Evolutionary conservation across 2,329 filamentous ascomycete genomes (phyloP).

Genomic region (Cyanodermella asteris): DNA sequence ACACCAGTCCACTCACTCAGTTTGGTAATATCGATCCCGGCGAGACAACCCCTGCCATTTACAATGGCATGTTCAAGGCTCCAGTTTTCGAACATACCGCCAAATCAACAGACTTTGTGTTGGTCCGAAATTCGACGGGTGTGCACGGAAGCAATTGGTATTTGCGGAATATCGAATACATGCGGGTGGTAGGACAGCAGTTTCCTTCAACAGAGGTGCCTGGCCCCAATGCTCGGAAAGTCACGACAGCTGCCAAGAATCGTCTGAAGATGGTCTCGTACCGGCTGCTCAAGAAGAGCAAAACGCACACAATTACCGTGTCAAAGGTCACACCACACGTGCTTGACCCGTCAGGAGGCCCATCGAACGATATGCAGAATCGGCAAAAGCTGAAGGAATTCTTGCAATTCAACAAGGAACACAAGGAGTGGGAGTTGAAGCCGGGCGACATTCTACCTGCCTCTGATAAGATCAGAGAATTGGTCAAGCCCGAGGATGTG

Average conservation of each 20-base stretch:
- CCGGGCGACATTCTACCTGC: conserved; percentile 56
- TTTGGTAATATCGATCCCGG: conserved; percentile 87
- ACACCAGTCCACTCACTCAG: conserved; percentile 85
- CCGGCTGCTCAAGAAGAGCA: conserved; percentile 61
- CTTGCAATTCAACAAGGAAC: conserved; percentile 69
- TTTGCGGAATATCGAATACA: conserved; percentile 70
- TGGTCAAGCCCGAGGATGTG: conserved; percentile 91
- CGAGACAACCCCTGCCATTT: conserved; percentile 71
- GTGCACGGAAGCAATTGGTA: conserved; percentile 59
- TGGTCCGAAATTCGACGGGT: conserved; percentile 63
- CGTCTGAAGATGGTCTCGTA: conserved; percentile 91
- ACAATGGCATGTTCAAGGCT: conserved; percentile 88
- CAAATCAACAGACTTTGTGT: conserved; percentile 62
- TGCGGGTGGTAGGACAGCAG: conserved; percentile 80
- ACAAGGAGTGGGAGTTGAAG: conserved; percentile 67
- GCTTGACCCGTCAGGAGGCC: too few relatives aligned
- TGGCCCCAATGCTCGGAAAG: conserved; percentile 78
- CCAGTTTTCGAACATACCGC: conserved; percentile 76
- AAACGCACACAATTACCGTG: conserved; percentile 46
- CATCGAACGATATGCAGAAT: conserved; percentile 89
- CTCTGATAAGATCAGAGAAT: conserved; percentile 55
- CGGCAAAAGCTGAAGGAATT: conserved; percentile 95
- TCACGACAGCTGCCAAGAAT: conserved; percentile 93
- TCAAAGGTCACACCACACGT: conserved; percentile 83
- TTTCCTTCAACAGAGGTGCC: conserved; percentile 85